Evolutionary conservation across 305 asterid genomes (phyloP).

Genomic region (Rubia tinctorum): DNA sequence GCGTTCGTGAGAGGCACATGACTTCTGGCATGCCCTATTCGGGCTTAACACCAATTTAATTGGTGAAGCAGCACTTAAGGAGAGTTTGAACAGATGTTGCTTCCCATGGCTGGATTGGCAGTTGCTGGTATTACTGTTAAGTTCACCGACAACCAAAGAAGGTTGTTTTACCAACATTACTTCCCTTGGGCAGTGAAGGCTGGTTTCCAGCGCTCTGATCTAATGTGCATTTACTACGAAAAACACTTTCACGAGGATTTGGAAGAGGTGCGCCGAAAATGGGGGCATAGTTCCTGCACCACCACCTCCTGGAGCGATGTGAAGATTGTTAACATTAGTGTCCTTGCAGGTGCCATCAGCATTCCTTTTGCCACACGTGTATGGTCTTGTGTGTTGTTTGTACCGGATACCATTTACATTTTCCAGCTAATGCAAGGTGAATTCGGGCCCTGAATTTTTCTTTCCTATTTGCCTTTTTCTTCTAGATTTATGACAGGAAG

Average conservation of each 20-base stretch:
- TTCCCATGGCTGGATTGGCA: conserved; percentile 89
- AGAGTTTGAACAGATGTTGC: conserved; percentile 92
- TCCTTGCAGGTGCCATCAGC: neutral
- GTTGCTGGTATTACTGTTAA: conserved; percentile 84
- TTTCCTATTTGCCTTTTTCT: neutral
- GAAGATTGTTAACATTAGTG: neutral
- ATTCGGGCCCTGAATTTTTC: neutral
- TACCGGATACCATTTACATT: neutral
- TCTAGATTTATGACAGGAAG: too few relatives aligned
- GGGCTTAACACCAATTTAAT: conserved; percentile 83
- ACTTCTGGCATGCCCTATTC: conserved; percentile 92
- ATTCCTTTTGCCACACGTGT: neutral
- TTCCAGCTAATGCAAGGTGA: neutral
- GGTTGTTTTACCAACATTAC: conserved; percentile 74
- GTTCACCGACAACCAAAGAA: conserved; percentile 68
- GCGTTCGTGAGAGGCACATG: conserved; percentile 96
- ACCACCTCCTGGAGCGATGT: conserved; percentile 25
- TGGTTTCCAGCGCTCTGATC: conserved; percentile 65
- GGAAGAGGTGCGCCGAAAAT: conserved; percentile 74
- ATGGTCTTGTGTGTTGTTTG: neutral
- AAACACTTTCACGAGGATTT: conserved; percentile 77
- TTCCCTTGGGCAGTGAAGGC: conserved; percentile 92
- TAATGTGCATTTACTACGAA: conserved; percentile 87
- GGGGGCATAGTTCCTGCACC: conserved; percentile 88
- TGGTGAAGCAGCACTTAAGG: conserved; percentile 87